A percentile compares a stretch with the other conserved stretches of the same genome.
Evolutionary conservation across 1,139 yeast species (phyloP).

Genomic region (Hyphopichia khmerensis): DNA sequence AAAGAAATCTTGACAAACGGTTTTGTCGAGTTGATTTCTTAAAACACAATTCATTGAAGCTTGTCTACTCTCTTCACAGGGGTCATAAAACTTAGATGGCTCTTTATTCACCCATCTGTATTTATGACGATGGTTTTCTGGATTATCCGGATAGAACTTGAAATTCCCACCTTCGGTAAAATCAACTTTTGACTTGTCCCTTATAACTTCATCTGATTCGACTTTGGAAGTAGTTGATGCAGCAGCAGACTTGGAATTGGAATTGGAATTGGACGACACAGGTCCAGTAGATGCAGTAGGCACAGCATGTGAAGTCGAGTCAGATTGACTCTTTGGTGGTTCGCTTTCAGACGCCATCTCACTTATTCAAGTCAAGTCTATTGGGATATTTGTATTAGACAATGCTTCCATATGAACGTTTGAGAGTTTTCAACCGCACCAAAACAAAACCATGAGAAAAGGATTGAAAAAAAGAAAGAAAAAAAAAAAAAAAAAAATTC

Average conservation of each 20-base stretch:
- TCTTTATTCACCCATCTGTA: constrained; percentile 65
- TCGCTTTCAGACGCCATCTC: background rate
- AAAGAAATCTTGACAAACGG: constrained; percentile 80
- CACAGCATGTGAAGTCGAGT: background rate
- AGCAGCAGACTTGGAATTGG: background rate
- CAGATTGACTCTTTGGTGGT: background rate
- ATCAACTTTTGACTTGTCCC: constrained; percentile 50
- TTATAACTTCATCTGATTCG: constrained; percentile 29
- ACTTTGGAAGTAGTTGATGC: background rate
- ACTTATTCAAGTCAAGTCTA: background rate
- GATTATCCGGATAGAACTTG: constrained; percentile 84
- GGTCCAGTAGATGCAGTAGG: too few species aligned
- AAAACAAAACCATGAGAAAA: background rate
- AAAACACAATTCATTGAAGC: constrained; percentile 82
- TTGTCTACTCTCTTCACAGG: constrained; percentile 85
- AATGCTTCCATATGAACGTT: background rate
- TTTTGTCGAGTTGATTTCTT: constrained; percentile 71
- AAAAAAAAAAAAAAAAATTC: background rate
- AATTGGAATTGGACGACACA: too few species aligned
- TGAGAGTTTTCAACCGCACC: background rate
- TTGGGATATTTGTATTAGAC: too few species aligned
- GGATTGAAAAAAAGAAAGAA: background rate
- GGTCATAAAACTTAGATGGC: constrained; percentile 85
- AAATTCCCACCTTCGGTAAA: constrained; percentile 56
- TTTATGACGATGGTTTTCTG: constrained; percentile 60